A percentile compares a stretch with the other conserved stretches of the same genome.
Evolutionary conservation across 371 early-diverging fungal species (phyloP).

Genomic region (Mucor piriformis): DNA sequence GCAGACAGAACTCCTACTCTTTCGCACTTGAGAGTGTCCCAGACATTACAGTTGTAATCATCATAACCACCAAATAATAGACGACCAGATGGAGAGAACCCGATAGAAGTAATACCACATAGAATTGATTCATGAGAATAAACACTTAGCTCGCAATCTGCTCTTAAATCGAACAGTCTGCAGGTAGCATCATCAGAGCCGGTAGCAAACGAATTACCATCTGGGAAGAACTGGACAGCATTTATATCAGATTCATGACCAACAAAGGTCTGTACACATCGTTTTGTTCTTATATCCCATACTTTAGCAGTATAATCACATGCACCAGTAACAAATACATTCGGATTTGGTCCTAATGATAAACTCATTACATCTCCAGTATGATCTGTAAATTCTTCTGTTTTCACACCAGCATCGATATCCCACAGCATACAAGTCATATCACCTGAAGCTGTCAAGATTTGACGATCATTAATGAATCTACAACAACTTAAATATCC

Average conservation of each 20-base stretch:
- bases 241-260: conserved; percentile 99
- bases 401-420: conserved; percentile 94
- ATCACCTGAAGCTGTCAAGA: conserved; percentile 94
- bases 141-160: conserved; percentile 94
- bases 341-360: conserved; percentile 89
- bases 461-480: conserved; percentile 92
- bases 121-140: conserved; percentile 96
- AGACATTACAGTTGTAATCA: conserved; percentile 97
- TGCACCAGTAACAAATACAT: conserved; percentile 96
- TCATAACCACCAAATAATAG: conserved; percentile 98
- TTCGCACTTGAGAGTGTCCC: conserved; percentile 96
- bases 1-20: conserved; percentile 91
- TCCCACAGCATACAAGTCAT: conserved; percentile 99
- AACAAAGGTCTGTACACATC: conserved; percentile 96
- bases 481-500: conserved; percentile 97
- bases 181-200: conserved; percentile 99
- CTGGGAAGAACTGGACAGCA: conserved; percentile 98
- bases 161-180: conserved; percentile 95
- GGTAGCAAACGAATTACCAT: conserved; percentile 95
- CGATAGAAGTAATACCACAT: conserved; percentile 97
- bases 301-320: conserved; percentile 99
- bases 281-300: conserved; percentile 96
- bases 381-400: conserved; percentile 94
- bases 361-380: conserved; percentile 98
- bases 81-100: conserved; percentile 94